These are phyloP conservation scores for Pyrenochaeta sp. DNA, from an alignment of 2,329 filamentous ascomycete species.

Conservation along the genomic window DNA sequence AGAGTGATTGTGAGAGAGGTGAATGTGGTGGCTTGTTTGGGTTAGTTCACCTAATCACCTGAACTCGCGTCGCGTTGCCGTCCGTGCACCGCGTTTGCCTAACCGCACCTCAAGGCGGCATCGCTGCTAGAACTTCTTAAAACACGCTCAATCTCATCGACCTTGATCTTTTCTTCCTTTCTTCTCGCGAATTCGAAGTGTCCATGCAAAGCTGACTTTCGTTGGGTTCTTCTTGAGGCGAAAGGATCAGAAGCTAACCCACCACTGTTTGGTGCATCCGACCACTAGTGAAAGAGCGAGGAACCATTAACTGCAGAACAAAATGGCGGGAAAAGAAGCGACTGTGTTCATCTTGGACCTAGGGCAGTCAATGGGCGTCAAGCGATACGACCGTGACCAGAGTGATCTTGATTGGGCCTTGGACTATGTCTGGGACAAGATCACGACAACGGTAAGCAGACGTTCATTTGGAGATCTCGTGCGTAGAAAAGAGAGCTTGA, in stretches of 20 bases:
- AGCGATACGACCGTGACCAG: slow-evolving; percentile 72
- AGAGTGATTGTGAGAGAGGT: no score
- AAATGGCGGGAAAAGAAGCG: slow-evolving; percentile 94
- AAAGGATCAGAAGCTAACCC: background rate
- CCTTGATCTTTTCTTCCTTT: background rate
- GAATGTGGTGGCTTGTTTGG: no score
- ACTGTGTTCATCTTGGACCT: slow-evolving; percentile 92
- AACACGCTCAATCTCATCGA: slow-evolving; percentile 4
- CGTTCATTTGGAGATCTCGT: slow-evolving; percentile 30
- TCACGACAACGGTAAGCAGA: slow-evolving; percentile 72
- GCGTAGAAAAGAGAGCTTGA: slow-evolving; percentile 6
- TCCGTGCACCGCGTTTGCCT: slow-evolving; percentile 39
- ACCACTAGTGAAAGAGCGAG: slow-evolving; percentile 9
- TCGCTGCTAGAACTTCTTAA: background rate
- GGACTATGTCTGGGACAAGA: slow-evolving; percentile 94
- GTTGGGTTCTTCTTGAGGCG: background rate
- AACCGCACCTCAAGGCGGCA: slow-evolving; percentile 23
- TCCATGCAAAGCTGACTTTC: background rate
- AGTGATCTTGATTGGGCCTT: slow-evolving; percentile 89
- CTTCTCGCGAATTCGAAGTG: background rate
- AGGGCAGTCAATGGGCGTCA: slow-evolving; percentile 81
- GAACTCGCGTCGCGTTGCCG: slow-evolving; percentile 23
- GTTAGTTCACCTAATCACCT: slow-evolving; percentile 25
- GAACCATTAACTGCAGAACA: background rate
- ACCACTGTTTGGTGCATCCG: background rate